These are phyloP conservation scores for Kurtzmaniella natalensis DNA, from an alignment of 1,139 yeast species.

Conservation along the genomic window DNA sequence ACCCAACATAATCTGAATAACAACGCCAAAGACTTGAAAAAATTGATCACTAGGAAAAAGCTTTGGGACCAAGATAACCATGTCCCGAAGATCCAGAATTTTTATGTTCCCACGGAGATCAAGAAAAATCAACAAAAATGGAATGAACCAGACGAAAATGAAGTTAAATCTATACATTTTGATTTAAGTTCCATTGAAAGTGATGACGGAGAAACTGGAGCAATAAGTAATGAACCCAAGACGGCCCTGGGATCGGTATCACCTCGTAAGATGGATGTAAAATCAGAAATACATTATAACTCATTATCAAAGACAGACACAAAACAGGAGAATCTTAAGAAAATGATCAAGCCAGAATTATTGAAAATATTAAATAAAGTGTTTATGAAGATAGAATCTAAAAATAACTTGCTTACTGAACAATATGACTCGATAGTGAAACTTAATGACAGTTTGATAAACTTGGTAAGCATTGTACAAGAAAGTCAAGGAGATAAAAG, in stretches of 20 bases:
- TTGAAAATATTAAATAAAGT: conserved; percentile 31
- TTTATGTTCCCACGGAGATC: conserved; percentile 39
- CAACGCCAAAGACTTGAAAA: conserved; percentile 21
- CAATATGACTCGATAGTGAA: conserved; percentile 33
- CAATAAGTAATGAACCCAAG: neutral
- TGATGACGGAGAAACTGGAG: conserved; percentile 2
- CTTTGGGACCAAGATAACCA: conserved; percentile 43
- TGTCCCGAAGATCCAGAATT: conserved; percentile 26
- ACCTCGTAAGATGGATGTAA: conserved; percentile 1
- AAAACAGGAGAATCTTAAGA: conserved; percentile 24
- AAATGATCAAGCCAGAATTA: conserved; percentile 25
- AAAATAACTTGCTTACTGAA: conserved; percentile 27
- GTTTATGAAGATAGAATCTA: conserved; percentile 31
- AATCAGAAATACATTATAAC: conserved; percentile 7
- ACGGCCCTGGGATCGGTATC: neutral
- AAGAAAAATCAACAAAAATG: conserved; percentile 33
- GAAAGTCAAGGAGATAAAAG: conserved; percentile 14
- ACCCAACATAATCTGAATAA: conserved; percentile 15
- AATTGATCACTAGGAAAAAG: conserved; percentile 33
- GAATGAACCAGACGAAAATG: conserved; percentile 16
- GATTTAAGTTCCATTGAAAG: conserved; percentile 33
- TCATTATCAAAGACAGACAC: conserved; percentile 7
- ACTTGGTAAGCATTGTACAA: conserved; percentile 22
- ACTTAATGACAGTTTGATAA: conserved; percentile 27
- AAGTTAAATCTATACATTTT: conserved; percentile 23